Base-by-base conservation (phyloP, 208 protist species). In the Trypanosomatidae sp. region DNA sequence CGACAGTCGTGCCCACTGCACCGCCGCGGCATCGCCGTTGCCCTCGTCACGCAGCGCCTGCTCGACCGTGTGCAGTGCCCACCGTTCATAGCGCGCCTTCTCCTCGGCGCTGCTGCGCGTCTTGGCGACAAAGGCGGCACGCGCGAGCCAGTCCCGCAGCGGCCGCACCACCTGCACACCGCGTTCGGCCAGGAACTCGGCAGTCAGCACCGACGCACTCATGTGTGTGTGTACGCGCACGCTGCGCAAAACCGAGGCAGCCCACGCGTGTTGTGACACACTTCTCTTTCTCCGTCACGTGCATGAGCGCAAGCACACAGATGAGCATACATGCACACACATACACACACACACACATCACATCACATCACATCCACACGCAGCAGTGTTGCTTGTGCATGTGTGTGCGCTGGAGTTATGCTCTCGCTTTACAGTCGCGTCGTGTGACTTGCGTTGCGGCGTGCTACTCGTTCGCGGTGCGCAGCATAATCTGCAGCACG, bases 401-500 rank as follows among this genome's bases (percentile, higher is more conserved):
- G n/a, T n/a, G n/a, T n/a, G n/a, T n/a, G n/a, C n/a, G n/a, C n/a
- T n/a, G n/a, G n/a, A n/a, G n/a, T n/a, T n/a, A n/a, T n/a, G n/a
- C n/a, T n/a, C n/a, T n/a, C n/a, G n/a, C n/a, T n/a, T n/a, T n/a
- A n/a, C n/a, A n/a, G n/a, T n/a, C n/a, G n/a, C n/a, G n/a, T n/a
- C n/a, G n/a, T n/a, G n/a, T n/a, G n/a, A n/a, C n/a, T n/a, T n/a
- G n/a, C n/a, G n/a, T n/a, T n/a, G n/a, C n/a, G n/a, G n/a, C n/a
- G n/a, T n/a, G n/a, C 46, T 84, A 93, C 56, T 93, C 78, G 45
- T 93, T 89, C 23, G 84, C 82, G 3, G 84, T 93, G 53, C 68
- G 68, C 37, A 93, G 60, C 76, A 93, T 85, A 48, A 95, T 92
- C 58, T 95, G 88, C 6, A 92, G 67, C 13, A 95, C 88, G 58